phyloP scores from a whole-genome alignment of 495 filamentous ascomycete species.

The Filosporella fistucella region DNA sequence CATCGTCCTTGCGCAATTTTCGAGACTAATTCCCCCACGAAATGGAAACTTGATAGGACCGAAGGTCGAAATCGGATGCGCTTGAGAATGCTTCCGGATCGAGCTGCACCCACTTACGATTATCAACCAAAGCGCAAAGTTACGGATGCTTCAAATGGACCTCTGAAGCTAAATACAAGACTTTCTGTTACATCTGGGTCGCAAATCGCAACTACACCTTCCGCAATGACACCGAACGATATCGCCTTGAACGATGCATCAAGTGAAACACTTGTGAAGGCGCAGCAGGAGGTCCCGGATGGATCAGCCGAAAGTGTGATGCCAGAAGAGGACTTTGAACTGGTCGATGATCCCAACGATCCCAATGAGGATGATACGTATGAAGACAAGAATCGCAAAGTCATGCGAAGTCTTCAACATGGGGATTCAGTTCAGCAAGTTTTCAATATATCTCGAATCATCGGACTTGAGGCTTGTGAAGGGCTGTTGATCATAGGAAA shows the following conservation, averaged over 20 bases:
- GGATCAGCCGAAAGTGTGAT: constrained; percentile 35
- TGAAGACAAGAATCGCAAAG: constrained; percentile 96
- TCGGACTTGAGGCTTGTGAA: constrained; percentile 88
- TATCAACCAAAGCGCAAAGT: constrained; percentile 80
- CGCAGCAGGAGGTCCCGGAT: constrained; percentile 8
- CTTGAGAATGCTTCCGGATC: constrained; percentile 75
- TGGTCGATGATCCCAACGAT: constrained; percentile 77
- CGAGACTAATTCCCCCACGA: constrained; percentile 55
- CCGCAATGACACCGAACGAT: not conserved
- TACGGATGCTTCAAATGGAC: constrained; percentile 22
- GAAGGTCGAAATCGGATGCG: constrained; percentile 96
- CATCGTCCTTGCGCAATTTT: constrained; percentile 75
- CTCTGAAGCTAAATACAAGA: constrained; percentile 38
- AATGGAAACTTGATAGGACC: constrained; percentile 91
- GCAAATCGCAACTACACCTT: constrained; percentile 12
- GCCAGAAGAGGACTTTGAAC: constrained; percentile 86
- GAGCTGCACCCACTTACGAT: constrained; percentile 48
- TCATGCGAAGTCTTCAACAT: constrained; percentile 89
- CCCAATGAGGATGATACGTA: constrained; percentile 80
- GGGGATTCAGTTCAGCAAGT: constrained; percentile 91
- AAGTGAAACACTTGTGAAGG: constrained; percentile 6
- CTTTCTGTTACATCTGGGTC: constrained; percentile 17
- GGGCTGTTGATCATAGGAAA: constrained; percentile 93
- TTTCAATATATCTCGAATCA: constrained; percentile 90
- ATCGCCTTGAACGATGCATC: constrained; percentile 12